These are phyloP conservation scores for Alisma plantagoaquatica DNA, from an alignment of 106 monocot species.

Conservation along the genomic window DNA sequence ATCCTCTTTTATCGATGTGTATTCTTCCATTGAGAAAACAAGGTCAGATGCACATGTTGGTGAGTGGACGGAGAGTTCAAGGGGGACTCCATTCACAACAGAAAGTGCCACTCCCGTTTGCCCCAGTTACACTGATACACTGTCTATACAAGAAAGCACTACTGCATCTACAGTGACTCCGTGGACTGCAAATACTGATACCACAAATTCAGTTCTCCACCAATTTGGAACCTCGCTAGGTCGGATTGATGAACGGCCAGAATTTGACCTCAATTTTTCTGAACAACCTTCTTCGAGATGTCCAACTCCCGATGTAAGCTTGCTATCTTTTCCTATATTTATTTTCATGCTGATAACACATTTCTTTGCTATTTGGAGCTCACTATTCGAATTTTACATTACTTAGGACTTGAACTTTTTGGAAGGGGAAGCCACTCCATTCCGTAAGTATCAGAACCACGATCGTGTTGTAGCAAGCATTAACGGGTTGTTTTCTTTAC, in stretches of 20 bases:
- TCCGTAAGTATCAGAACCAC: slow-evolving; percentile 25
- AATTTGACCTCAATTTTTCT: neutral
- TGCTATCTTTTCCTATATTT: neutral
- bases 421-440: slow-evolving; percentile 35
- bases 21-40: too few relatives aligned
- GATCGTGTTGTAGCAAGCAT: too few relatives aligned
- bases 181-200: slow-evolving; percentile 4
- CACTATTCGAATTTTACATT: slow-evolving; percentile 3
- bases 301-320: slow-evolving; percentile 33
- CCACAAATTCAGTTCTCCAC: slow-evolving; percentile 3
- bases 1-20: too few relatives aligned
- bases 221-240: slow-evolving; percentile 8
- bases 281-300: slow-evolving; percentile 9
- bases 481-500: too few relatives aligned
- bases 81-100: slow-evolving; percentile 20
- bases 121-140: neutral
- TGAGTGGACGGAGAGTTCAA: too few relatives aligned
- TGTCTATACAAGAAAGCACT: neutral
- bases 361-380: neutral
- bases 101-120: slow-evolving; percentile 16
- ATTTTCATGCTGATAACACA: neutral
- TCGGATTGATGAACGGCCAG: slow-evolving; percentile 22
- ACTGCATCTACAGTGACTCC: neutral
- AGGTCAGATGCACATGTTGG: too few relatives aligned
- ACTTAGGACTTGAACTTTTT: slow-evolving; percentile 53